phyloP scores from a whole-genome alignment of 2,329 filamentous ascomycete species.

The Talaromyces sp. region DNA sequence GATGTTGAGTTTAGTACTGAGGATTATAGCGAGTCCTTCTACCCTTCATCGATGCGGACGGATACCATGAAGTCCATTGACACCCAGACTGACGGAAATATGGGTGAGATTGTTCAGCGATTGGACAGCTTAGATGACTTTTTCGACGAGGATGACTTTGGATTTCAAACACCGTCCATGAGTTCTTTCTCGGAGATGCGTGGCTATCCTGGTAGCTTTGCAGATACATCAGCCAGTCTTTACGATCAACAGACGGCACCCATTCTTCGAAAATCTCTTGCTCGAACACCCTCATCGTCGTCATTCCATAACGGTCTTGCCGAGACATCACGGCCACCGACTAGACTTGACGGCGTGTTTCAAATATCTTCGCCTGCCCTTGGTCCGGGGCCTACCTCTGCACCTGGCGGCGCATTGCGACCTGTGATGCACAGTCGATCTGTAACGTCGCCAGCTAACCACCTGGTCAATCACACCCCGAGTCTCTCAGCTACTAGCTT shows the following conservation, averaged over 20 bases:
- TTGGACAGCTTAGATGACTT: conserved; percentile 78
- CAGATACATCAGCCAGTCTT: conserved; percentile 72
- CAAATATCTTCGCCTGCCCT: conserved; percentile 40
- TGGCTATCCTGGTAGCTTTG: conserved; percentile 59
- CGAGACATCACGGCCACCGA: conserved; percentile 62
- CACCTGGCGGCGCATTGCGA: conserved; percentile 43
- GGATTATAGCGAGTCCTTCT: conserved; percentile 74
- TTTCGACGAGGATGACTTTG: conserved; percentile 62
- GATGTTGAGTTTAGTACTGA: conserved; percentile 92
- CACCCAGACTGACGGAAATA: conserved; percentile 56
- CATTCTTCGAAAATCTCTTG: conserved; percentile 78
- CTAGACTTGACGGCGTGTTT: conserved; percentile 44
- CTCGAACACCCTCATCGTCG: conserved; percentile 65
- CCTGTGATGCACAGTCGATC: conserved; percentile 76
- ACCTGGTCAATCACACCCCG: conserved; percentile 33
- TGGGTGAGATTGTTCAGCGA: conserved; percentile 77
- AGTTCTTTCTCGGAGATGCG: conserved; percentile 36
- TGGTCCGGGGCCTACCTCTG: conserved; percentile 42
- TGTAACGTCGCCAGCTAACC: conserved; percentile 71
- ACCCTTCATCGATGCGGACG: conserved; percentile 69
- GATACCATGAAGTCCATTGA: conserved; percentile 94
- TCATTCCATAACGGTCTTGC: conserved; percentile 87
- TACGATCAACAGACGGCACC: conserved; percentile 93
- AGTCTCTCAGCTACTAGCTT: conserved; percentile 10
- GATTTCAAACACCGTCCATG: conserved; percentile 55